A percentile compares a stretch with the other conserved stretches of the same genome.
Conservation (phyloP, 106 monocot genomes). For the Platanthera zijinensis region DNA sequence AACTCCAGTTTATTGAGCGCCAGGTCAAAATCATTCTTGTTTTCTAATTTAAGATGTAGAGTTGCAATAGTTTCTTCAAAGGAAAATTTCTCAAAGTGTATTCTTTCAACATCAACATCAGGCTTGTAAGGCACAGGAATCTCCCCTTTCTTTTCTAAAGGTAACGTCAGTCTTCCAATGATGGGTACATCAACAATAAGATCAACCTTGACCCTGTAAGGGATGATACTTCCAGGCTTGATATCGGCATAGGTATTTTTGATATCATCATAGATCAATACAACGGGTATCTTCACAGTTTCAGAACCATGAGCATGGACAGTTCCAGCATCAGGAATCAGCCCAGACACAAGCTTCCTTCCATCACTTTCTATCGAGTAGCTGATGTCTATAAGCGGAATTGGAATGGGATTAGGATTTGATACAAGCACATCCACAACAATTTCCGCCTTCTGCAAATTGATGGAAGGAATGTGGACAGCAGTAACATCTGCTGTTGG, state of each 20-base stretch:
- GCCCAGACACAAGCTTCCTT: slow-evolving; percentile 26
- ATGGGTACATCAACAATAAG: slow-evolving; percentile 65
- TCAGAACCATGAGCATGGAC: slow-evolving; percentile 35
- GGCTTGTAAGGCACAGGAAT: slow-evolving; percentile 84
- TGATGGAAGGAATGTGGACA: slow-evolving; percentile 24
- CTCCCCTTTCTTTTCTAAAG: slow-evolving; percentile 65
- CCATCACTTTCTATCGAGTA: slow-evolving; percentile 30
- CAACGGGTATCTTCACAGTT: slow-evolving; percentile 25
- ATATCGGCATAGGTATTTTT: slow-evolving; percentile 26
- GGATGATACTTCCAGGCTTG: slow-evolving; percentile 65
- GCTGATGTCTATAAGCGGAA: slow-evolving; percentile 38
- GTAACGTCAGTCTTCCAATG: slow-evolving; percentile 55
- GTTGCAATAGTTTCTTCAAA: slow-evolving; percentile 65
- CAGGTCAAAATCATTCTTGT: slow-evolving; percentile 84
- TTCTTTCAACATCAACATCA: slow-evolving; percentile 60
- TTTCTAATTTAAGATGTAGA: slow-evolving; percentile 65
- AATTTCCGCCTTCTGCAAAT: slow-evolving; percentile 25
- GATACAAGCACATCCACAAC: slow-evolving; percentile 31
- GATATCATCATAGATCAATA: slow-evolving; percentile 27
- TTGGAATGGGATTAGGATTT: slow-evolving; percentile 36
- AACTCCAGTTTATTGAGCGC: slow-evolving; percentile 64
- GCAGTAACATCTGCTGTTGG: slow-evolving; percentile 30
- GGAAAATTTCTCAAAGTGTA: slow-evolving; percentile 50
- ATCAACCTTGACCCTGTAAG: slow-evolving; percentile 44
- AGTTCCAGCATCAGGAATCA: slow-evolving; percentile 33